Evolutionary conservation across 306 rosid genomes (phyloP).

Genomic region (Glycine latifolia): DNA sequence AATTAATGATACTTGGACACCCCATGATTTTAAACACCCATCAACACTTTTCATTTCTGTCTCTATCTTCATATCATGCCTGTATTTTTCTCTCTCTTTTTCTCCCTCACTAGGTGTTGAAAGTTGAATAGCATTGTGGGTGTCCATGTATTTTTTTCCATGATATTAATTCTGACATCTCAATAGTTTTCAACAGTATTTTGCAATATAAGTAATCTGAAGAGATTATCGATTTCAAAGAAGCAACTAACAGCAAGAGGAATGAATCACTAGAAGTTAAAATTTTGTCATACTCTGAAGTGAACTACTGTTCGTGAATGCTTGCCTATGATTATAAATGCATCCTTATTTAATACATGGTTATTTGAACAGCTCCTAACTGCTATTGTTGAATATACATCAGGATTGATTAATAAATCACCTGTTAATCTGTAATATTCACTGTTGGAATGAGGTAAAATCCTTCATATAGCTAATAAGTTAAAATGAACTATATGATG

Average conservation of each 20-base stretch:
- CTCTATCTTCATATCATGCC: too few relatives aligned
- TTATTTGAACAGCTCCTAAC: constrained; percentile 44
- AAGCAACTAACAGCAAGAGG: constrained; percentile 18
- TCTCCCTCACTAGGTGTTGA: too few relatives aligned
- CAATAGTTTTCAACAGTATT: not conserved
- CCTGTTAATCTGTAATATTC: constrained; percentile 21
- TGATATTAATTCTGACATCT: not conserved
- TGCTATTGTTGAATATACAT: constrained; percentile 37
- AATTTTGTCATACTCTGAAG: not conserved
- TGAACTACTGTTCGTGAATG: not conserved
- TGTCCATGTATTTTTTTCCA: too few relatives aligned
- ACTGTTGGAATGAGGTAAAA: too few relatives aligned
- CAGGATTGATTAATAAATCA: constrained; percentile 28
- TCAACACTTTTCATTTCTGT: too few relatives aligned
- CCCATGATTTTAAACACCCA: too few relatives aligned
- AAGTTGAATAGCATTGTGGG: too few relatives aligned
- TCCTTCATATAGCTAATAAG: not conserved
- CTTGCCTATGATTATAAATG: not conserved
- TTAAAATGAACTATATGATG: constrained; percentile 63
- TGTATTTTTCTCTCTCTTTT: too few relatives aligned
- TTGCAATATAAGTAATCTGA: not conserved
- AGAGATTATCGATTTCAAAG: constrained; percentile 9
- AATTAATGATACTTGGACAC: too few relatives aligned
- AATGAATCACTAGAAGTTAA: not conserved
- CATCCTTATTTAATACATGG: constrained; percentile 30